Conservation (phyloP, 345 rosid species). For the Sonneratia caseolaris region DNA sequence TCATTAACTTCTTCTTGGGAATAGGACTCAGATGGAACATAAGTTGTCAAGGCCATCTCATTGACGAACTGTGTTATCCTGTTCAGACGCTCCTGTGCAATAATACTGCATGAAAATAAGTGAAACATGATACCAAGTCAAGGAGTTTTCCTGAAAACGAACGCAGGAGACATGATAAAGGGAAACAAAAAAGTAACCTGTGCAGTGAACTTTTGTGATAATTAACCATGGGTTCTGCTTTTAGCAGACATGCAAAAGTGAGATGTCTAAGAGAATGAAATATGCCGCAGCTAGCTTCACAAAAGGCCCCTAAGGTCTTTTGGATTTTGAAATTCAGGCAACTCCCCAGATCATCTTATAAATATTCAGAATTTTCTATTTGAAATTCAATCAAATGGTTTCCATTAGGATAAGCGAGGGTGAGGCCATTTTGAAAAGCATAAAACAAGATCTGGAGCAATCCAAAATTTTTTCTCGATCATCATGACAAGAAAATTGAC, state of each 20-base stretch:
- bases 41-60: conserved; percentile 56
- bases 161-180: conserved; percentile 8
- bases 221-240: neutral
- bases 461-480: neutral
- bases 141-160: conserved; percentile 3
- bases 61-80: conserved; percentile 73
- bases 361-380: too few relatives aligned
- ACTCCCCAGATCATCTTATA: neutral
- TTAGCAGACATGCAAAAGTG: neutral
- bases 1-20: conserved; percentile 28
- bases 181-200: too few relatives aligned
- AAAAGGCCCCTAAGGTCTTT: neutral
- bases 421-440: neutral
- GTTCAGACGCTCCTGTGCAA: conserved; percentile 94
- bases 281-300: neutral
- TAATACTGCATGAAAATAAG: conserved; percentile 62
- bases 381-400: too few relatives aligned
- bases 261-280: neutral
- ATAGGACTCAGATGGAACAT: conserved; percentile 30
- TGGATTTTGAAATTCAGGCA: neutral
- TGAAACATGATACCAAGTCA: neutral
- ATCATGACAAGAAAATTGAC: neutral
- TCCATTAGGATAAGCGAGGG: neutral
- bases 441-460: neutral
- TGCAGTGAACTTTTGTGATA: too few relatives aligned